Evolutionary conservation across 1,284 basidiomycete species (phyloP).

Genomic region (Mycosarcoma maydis): DNA sequence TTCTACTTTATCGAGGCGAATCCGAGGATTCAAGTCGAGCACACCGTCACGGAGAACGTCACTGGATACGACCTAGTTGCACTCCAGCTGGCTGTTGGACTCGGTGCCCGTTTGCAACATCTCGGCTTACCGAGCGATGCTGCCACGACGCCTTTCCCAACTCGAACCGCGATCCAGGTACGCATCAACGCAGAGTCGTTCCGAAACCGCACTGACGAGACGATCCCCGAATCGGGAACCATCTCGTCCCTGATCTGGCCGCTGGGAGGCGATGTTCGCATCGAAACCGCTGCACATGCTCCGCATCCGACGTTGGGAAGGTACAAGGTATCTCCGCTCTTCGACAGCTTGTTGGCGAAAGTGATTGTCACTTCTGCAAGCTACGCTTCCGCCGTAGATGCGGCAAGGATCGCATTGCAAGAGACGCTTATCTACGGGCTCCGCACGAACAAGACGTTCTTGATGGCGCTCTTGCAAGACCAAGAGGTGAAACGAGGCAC

Average conservation of each 20-base stretch:
- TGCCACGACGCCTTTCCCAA: slow-evolving; percentile 5
- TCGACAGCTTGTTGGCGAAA: slow-evolving; percentile 55
- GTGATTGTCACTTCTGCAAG: slow-evolving; percentile 43
- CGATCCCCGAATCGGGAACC: slow-evolving; percentile 20
- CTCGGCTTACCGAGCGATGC: slow-evolving; percentile 4
- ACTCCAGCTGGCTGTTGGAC: slow-evolving; percentile 25
- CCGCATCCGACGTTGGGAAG: slow-evolving; percentile 12
- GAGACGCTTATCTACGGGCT: slow-evolving; percentile 26
- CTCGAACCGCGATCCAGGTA: slow-evolving; percentile 22
- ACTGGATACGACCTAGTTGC: slow-evolving; percentile 30
- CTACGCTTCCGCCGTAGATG: slow-evolving; percentile 17
- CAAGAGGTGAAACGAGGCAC: slow-evolving; percentile 7
- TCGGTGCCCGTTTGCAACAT: slow-evolving; percentile 17
- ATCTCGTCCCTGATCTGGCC: slow-evolving; percentile 33
- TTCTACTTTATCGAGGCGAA: slow-evolving; percentile 54
- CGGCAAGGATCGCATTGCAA: slow-evolving; percentile 15
- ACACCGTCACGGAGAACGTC: slow-evolving; percentile 45
- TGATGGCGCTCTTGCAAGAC: slow-evolving; percentile 24
- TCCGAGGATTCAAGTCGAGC: slow-evolving; percentile 52
- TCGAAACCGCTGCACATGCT: slow-evolving; percentile 50
- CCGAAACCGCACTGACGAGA: slow-evolving; percentile 13
- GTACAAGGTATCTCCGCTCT: slow-evolving; percentile 33
- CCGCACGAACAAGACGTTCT: slow-evolving; percentile 33
- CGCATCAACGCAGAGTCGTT: slow-evolving; percentile 49
- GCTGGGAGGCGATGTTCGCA: slow-evolving; percentile 25